Percentiles rank a stretch among this genome's conserved stretches.
These are phyloP conservation scores for Coemansia sp. DNA, from an alignment of 192 early-diverging fungal species.

Conservation along the genomic window DNA sequence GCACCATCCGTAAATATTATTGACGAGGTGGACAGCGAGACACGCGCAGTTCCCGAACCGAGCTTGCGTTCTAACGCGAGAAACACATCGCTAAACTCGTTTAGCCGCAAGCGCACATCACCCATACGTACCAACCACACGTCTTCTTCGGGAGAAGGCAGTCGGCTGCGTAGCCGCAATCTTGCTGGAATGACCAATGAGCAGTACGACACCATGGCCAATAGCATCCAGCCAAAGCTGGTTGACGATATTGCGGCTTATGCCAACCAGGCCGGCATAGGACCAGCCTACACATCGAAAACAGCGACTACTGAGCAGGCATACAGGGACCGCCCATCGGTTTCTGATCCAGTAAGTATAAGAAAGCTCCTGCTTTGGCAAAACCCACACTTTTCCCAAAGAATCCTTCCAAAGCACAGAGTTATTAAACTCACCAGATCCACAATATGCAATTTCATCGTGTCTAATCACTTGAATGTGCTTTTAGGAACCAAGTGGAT, in stretches of 20 bases:
- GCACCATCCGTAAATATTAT: constrained; percentile 9
- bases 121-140: constrained; percentile 1
- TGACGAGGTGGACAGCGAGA: constrained; percentile 10
- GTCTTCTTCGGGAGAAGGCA: constrained; percentile 28
- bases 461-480: neutral
- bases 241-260: constrained; percentile 19
- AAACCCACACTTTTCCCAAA: too few species aligned
- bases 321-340: constrained; percentile 10
- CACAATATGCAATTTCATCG: too few species aligned
- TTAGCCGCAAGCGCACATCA: constrained; percentile 19
- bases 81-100: constrained; percentile 11
- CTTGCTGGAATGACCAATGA: constrained; percentile 25
- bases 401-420: too few species aligned
- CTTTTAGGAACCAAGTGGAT: constrained; percentile 33
- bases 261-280: constrained; percentile 18
- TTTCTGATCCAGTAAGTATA: constrained; percentile 31
- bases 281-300: constrained; percentile 11
- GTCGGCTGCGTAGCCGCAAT: constrained; percentile 25
- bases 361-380: constrained; percentile 1
- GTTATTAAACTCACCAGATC: too few species aligned
- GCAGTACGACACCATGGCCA: constrained; percentile 35
- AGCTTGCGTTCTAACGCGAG: neutral
- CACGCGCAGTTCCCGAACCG: neutral
- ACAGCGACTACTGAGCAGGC: constrained; percentile 2
- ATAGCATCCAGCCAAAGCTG: constrained; percentile 18